Evolutionary conservation across 441 rosid genomes (phyloP), one percentile per base, ranked within the genome.

Genomic region (Macaranga tanarius): DNA sequence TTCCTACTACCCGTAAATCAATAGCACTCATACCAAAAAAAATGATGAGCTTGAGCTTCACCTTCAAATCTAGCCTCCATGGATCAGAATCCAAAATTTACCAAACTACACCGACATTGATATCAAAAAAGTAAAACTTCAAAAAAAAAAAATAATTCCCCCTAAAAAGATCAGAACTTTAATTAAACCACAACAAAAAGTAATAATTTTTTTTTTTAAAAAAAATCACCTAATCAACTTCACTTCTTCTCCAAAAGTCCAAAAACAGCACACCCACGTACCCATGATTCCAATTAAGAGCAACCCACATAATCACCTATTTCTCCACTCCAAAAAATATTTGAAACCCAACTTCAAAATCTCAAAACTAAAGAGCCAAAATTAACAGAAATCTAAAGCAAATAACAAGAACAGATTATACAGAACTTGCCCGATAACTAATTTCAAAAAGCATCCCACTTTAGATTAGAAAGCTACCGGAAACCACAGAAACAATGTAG

Each of bases 1-100:
- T 91, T 60, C 92, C 97, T 1, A 85, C 83, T 3, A 88, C 84
- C 67, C 76, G 73, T 72, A 89, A 67, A 79, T 86, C 82, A 59
- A 70, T 64, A 15, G 83, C 71, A 75, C 79, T 77, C 86, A 80
- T 77, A 2, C 82, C 86, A 60, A 84, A 90, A 28, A 67, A 87
- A 85, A 67, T 69, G 87, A 79, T 65, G 85, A 73, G 79, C 84
- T 69, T 65, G 85, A 75, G 79, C 84, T 76, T 86, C 92, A 57
- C 81, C 84, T 81, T 87, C 90, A 62, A 87, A 70, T 82, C 93
- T 83, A 84, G 90, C 90, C 79, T 90, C 97, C 98, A 91, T 93
- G 75, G 73, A 62, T 77, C 61, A 71, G 78, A 44, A 66, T 59
- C 71, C 68, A 73, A 69, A 77, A 76, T 64, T 50, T 62, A 38